A percentile compares a stretch with the other conserved stretches of the same genome.
Evolutionary conservation across 2,329 filamentous ascomycete genomes (phyloP).

Genomic region (Hypocrella siamensis): DNA sequence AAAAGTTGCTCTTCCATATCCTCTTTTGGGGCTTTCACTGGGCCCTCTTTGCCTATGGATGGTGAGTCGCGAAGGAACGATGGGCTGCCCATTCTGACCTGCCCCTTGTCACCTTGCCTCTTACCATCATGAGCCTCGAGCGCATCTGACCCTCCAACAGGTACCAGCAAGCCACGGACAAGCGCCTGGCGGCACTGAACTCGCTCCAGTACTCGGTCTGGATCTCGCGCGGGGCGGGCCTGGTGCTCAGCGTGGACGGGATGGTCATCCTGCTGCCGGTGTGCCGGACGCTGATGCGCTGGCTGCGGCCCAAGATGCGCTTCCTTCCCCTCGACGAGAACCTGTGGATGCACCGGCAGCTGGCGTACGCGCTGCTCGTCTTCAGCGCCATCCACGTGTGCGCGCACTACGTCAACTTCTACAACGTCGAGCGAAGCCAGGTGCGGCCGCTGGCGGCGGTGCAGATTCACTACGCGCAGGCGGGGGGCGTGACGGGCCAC

Average conservation of each 20-base stretch:
- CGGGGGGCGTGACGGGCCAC: slow-evolving; percentile 88
- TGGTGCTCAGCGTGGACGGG: slow-evolving; percentile 71
- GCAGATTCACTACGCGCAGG: slow-evolving; percentile 79
- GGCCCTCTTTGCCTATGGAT: slow-evolving; percentile 69
- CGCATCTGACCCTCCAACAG: slow-evolving; percentile 25
- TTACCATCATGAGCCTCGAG: neutral
- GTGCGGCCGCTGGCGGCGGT: slow-evolving; percentile 67
- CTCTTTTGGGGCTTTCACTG: slow-evolving; percentile 70
- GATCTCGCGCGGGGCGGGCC: slow-evolving; percentile 84
- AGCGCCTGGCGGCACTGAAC: slow-evolving; percentile 62
- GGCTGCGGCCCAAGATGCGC: slow-evolving; percentile 69
- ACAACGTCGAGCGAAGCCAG: slow-evolving; percentile 78
- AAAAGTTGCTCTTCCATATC: slow-evolving; percentile 65
- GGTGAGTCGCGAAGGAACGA: slow-evolving; percentile 39
- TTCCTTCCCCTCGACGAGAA: slow-evolving; percentile 93
- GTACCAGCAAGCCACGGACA: slow-evolving; percentile 60
- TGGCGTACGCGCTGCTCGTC: slow-evolving; percentile 76
- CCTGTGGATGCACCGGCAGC: slow-evolving; percentile 89
- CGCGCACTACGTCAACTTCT: slow-evolving; percentile 96
- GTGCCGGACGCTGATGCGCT: slow-evolving; percentile 78
- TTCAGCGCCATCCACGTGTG: slow-evolving; percentile 65
- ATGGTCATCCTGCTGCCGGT: slow-evolving; percentile 86
- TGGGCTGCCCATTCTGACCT: neutral
- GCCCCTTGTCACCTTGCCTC: neutral
- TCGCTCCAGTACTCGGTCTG: slow-evolving; percentile 77